Conservation (phyloP, 2,329 filamentous ascomycete genomes). For the Seiridium cupressi region DNA sequence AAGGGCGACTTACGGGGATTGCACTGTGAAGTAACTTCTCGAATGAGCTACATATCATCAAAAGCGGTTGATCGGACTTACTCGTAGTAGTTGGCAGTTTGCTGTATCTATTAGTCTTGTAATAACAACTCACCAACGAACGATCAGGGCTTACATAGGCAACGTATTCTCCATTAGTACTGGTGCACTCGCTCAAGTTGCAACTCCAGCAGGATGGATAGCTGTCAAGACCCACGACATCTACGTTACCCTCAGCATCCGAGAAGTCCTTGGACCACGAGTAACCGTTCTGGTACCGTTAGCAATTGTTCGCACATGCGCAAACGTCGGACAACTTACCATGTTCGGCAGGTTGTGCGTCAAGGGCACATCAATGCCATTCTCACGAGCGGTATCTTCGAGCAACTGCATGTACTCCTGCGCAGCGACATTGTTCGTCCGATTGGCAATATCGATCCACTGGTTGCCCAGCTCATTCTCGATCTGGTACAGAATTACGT, state of each 20-base stretch:
- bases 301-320: not conserved
- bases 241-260: conserved; percentile 53
- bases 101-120: conserved; percentile 6
- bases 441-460: conserved; percentile 37
- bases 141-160: conserved; percentile 43
- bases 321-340: conserved; percentile 17
- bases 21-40: conserved; percentile 25
- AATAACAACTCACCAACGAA: not conserved
- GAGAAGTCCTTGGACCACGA: conserved; percentile 62
- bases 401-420: conserved; percentile 58
- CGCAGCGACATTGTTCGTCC: conserved; percentile 45
- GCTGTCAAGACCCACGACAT: conserved; percentile 49
- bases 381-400: conserved; percentile 49
- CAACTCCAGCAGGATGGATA: conserved; percentile 63
- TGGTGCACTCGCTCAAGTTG: conserved; percentile 58
- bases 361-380: conserved; percentile 58
- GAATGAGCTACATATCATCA: not conserved
- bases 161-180: conserved; percentile 57
- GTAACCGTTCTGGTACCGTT: conserved; percentile 28
- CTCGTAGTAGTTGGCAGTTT: conserved; percentile 21
- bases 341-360: conserved; percentile 61
- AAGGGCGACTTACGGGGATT: conserved; percentile 24
- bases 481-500: conserved; percentile 54
- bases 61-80: conserved; percentile 8
- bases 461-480: conserved; percentile 54